Evolutionary conservation across 2,329 filamentous ascomycete species (phyloP), one percentile per base, ranked within the genome.

Genomic region (Botrytis cinerea): DNA sequence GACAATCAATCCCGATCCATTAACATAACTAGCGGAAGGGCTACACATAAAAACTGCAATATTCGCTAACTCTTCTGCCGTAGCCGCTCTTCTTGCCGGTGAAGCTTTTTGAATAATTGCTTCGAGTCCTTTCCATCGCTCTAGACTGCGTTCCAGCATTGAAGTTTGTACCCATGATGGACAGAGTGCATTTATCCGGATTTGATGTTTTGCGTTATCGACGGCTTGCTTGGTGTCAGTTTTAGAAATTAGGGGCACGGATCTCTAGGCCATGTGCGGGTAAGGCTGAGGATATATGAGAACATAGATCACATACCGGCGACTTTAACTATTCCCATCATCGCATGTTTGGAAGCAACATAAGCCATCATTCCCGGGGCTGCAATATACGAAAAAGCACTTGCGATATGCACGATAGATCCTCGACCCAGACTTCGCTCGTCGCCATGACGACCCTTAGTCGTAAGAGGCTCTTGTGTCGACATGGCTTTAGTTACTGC

Each of bases 11-110:
- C 16, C 38, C 2, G 22, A 32, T 22, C 61, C 35, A 46, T 45
- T 57, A 10, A 66, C 14, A 43, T 59, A 59, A 28, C 59, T 66
- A 22, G 45, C 12, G 38, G 28, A 9, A 22, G n/a, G 57, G 43
- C 60, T 54, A 35, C 59, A 51, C 70, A 71, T 16, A 51, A 64
- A 63, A n/a, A 71, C 22, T 14, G 35, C 14, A 16, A 43, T 46
- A 57, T 66, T 45, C 4, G 60, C 28, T 1, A 51, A 10, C 25
- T 51, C 46, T 5, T 40, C 70, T 20, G 28, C 6, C 2, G 43
- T 66, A 38, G 60, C 46, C 4, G 61, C 35, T n/a, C 70, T 12
- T 38, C 59, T 25, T 18, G 35, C 25, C 2, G 32, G 28, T 18
- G 28, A 48, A 7, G 18, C 28, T 25, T 28, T 40, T n/a, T 48